Conservation (phyloP, 1,284 basidiomycete species). For the Caloboletus firmus region DNA sequence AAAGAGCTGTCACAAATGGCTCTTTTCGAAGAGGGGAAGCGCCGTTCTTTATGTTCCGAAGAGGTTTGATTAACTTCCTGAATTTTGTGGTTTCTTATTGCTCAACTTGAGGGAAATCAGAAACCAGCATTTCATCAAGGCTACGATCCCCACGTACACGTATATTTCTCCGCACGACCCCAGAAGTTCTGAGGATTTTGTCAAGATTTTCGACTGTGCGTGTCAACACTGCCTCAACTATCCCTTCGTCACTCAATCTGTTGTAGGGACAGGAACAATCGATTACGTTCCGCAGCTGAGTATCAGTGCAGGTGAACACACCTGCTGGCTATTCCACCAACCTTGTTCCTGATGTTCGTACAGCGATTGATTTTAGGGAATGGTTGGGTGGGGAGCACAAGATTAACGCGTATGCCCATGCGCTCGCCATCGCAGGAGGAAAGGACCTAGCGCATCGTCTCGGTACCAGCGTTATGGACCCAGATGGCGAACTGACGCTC, state of each 20-base stretch:
- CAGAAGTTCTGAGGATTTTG: constrained; percentile 45
- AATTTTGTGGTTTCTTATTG: neutral
- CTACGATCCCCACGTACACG: constrained; percentile 73
- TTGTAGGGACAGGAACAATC: constrained; percentile 70
- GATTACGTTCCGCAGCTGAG: constrained; percentile 59
- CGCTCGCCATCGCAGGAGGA: constrained; percentile 74
- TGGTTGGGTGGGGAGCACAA: constrained; percentile 82
- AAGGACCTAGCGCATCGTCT: constrained; percentile 61
- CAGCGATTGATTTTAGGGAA: constrained; percentile 75
- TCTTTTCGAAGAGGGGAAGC: constrained; percentile 69
- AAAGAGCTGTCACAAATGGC: constrained; percentile 85
- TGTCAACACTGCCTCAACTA: neutral
- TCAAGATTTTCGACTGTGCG: constrained; percentile 61
- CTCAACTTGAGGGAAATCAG: constrained; percentile 9
- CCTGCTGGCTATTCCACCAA: neutral
- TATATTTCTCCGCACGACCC: constrained; percentile 51
- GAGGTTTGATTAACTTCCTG: constrained; percentile 45
- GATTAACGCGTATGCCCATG: constrained; percentile 76
- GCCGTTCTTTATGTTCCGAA: constrained; percentile 79
- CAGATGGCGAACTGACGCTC: constrained; percentile 61
- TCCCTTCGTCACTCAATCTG: constrained; percentile 5
- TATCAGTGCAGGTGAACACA: constrained; percentile 50
- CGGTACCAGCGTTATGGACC: constrained; percentile 65
- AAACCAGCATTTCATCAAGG: constrained; percentile 77
- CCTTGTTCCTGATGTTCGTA: constrained; percentile 21